A percentile compares a stretch with the other conserved stretches of the same genome.
Evolutionary conservation across 1,139 yeast genomes (phyloP).

Genomic region (Debaryomyces fabryi): DNA sequence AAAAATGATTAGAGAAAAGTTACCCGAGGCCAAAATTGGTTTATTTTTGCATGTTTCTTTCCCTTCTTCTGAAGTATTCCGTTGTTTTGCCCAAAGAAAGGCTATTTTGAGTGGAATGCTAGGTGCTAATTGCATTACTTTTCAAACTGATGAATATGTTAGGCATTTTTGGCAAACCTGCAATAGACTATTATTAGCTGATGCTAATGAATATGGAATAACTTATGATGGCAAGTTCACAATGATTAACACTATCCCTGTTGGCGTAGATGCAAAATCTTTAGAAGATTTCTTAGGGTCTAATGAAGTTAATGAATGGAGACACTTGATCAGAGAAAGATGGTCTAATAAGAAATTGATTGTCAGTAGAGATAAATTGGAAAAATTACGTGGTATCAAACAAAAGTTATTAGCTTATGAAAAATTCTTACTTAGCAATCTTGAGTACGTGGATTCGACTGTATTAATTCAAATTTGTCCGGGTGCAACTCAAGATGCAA

Average conservation of each 20-base stretch:
- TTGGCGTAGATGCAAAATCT: slow-evolving; percentile 80
- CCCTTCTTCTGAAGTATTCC: slow-evolving; percentile 93
- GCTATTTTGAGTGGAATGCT: slow-evolving; percentile 78
- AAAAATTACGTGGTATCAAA: slow-evolving; percentile 82
- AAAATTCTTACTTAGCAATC: slow-evolving; percentile 67
- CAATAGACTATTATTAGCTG: slow-evolving; percentile 79
- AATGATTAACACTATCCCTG: slow-evolving; percentile 70
- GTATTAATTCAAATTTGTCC: slow-evolving; percentile 84
- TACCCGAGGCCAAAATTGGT: slow-evolving; percentile 88
- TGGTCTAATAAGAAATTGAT: slow-evolving; percentile 75
- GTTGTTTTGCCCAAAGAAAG: slow-evolving; percentile 88
- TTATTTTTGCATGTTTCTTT: slow-evolving; percentile 91
- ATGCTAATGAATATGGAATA: slow-evolving; percentile 75
- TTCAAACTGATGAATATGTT: slow-evolving; percentile 91
- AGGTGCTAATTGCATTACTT: slow-evolving; percentile 85
- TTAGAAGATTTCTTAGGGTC: slow-evolving; percentile 50
- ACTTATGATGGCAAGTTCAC: slow-evolving; percentile 68
- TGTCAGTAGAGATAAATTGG: slow-evolving; percentile 87
- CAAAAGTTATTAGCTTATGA: slow-evolving; percentile 90
- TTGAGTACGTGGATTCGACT: slow-evolving; percentile 67
- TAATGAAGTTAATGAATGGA: slow-evolving; percentile 69
- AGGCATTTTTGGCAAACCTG: slow-evolving; percentile 93
- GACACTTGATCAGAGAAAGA: slow-evolving; percentile 68
- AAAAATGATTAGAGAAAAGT: slow-evolving; percentile 69
- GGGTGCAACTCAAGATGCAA: slow-evolving; percentile 55